Evolutionary conservation across 1,139 yeast species (phyloP), one percentile per base, ranked within the genome.

Genomic region (Yamadazyma trypodendri): DNA sequence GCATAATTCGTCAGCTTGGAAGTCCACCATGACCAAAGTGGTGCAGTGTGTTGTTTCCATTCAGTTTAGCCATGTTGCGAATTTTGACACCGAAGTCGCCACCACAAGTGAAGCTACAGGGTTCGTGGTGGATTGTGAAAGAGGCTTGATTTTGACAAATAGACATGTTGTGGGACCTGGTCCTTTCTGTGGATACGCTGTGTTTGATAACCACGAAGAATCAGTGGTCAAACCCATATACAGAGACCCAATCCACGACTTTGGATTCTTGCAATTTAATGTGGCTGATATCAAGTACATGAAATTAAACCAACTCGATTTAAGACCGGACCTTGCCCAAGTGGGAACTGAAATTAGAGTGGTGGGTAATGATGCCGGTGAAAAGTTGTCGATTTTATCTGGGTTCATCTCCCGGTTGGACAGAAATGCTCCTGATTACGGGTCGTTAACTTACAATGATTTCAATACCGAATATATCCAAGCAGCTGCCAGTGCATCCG

Each of bases 291-390:
- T 90, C 43, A 85, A 84, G 58, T 84, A 89, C 55, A 81, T 88
- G 81, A 63, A 75, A 37, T 74, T 89, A 5, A 72, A 73, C 33
- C 83, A 84, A 34, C 69, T 90, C 37, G 76, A 77, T 33, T 67
- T 90, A 42, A 73, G 75, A 44, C 97, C 97, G 0, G 90, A 87
- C 16, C 66, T 84, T 42, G 97, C 96, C 18, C 75, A 77, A 52
- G 88, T 90, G 15, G 97, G 97, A 25, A 81, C 89, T 28, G 97
- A 90, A 57, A 89, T 90, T 51, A 75, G 96, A 56, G 96, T 90
- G 24, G 90, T 89, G 32, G 97, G 97, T 68, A 90, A 90, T 60
- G 97, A 90, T 65, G 95, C 96, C 6, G 97, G 97, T 55, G 97
- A 90, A 59, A 89, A 89, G 60, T 68, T 90, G 39, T 84, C 95